These are phyloP conservation scores for Suillus clintonianus DNA, from an alignment of 768 basidiomycete species.

Conservation along the genomic window DNA sequence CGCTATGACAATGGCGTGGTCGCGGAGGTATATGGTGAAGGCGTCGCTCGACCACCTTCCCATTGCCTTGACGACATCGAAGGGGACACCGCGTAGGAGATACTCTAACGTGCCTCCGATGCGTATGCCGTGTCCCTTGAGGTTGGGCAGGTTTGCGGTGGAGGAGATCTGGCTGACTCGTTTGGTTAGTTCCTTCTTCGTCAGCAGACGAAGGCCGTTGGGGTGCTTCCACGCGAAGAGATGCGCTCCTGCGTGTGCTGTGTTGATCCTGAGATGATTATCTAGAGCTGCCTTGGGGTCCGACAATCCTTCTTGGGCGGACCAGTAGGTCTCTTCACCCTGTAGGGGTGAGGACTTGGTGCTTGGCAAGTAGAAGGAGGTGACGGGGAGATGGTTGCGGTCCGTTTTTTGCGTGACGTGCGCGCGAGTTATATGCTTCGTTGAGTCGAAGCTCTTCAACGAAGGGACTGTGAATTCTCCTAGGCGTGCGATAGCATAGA, in stretches of 20 bases:
- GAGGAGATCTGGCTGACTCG: neutral
- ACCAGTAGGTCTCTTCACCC: constrained; percentile 15
- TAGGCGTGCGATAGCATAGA: constrained; percentile 34
- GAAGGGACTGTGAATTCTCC: constrained; percentile 42
- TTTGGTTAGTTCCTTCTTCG: constrained; percentile 1
- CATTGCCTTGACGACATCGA: constrained; percentile 16
- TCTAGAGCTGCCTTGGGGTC: constrained; percentile 13
- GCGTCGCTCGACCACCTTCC: too few relatives aligned
- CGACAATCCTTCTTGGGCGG: constrained; percentile 4
- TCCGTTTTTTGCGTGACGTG: constrained; percentile 26
- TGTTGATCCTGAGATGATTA: constrained; percentile 16
- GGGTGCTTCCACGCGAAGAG: constrained; percentile 11
- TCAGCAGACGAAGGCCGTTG: neutral
- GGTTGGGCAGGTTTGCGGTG: neutral
- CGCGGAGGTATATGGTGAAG: too few relatives aligned
- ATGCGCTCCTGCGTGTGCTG: neutral
- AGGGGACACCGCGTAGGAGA: constrained; percentile 13
- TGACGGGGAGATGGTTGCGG: constrained; percentile 22
- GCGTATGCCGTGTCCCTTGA: constrained; percentile 19
- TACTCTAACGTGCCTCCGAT: constrained; percentile 22
- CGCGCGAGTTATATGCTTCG: constrained; percentile 26
- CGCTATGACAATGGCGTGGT: too few relatives aligned
- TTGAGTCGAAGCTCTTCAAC: constrained; percentile 31
- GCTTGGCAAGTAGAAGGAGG: constrained; percentile 28
- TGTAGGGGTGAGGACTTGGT: constrained; percentile 24